phyloP scores from a whole-genome alignment of 768 basidiomycete genomes.

The Kwoniella shandongensis region DNA sequence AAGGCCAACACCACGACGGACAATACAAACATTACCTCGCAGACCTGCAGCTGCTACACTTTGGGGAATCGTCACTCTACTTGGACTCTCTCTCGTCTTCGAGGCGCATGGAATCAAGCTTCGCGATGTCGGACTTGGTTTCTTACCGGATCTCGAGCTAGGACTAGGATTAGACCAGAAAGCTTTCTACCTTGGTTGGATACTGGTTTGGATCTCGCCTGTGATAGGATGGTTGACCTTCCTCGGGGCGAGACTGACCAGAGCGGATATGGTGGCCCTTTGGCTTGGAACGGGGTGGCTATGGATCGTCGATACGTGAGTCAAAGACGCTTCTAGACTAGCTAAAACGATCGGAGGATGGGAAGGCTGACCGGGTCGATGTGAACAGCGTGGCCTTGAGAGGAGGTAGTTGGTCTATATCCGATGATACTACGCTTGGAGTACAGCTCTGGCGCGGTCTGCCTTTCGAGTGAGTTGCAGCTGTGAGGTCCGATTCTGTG shows the following conservation, averaged over 20 bases:
- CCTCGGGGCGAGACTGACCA: constrained; percentile 35
- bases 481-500: not conserved
- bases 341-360: not conserved
- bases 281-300: constrained; percentile 33
- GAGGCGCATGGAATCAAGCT: constrained; percentile 24
- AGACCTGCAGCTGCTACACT: constrained; percentile 23
- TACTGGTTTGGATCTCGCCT: constrained; percentile 48
- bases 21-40: constrained; percentile 38
- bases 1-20: not conserved
- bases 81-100: constrained; percentile 29
- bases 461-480: constrained; percentile 46
- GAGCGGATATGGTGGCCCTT: constrained; percentile 16
- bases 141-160: not conserved
- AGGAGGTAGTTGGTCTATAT: constrained; percentile 44
- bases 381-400: constrained; percentile 40
- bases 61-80: constrained; percentile 23
- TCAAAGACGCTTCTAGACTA: not conserved
- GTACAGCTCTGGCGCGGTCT: constrained; percentile 40
- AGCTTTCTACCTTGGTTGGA: constrained; percentile 50
- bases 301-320: constrained; percentile 49
- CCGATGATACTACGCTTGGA: constrained; percentile 31
- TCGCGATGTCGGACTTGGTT: not conserved
- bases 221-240: constrained; percentile 44
- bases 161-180: constrained; percentile 21
- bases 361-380: not conserved